Evolutionary conservation across 805 yeast genomes (phyloP).

Genomic region (Ogataea pignaliae): DNA sequence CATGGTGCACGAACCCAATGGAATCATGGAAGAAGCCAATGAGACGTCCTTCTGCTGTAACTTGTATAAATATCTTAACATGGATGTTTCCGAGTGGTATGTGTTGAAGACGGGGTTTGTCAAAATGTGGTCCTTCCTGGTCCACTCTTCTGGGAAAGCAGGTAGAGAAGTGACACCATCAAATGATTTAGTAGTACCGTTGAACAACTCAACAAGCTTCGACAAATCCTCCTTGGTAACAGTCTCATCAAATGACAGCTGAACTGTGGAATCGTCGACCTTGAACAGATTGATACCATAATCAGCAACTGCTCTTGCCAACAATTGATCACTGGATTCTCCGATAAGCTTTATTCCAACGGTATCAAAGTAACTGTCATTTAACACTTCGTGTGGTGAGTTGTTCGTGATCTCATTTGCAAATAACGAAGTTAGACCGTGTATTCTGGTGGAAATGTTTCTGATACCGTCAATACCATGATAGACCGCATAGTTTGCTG

Average conservation of each 20-base stretch:
- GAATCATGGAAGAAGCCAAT: constrained; percentile 93
- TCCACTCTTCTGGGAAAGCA: constrained; percentile 41
- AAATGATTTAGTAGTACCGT: constrained; percentile 29
- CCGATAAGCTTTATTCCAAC: constrained; percentile 58
- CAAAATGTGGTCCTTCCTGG: constrained; percentile 58
- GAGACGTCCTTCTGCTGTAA: constrained; percentile 88
- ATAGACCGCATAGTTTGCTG: constrained; percentile 93
- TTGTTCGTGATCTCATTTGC: constrained; percentile 49
- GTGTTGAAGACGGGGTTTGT: constrained; percentile 75
- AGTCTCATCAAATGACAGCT: constrained; percentile 90
- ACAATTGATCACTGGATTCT: constrained; percentile 49
- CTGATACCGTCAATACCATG: constrained; percentile 89
- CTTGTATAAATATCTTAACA: constrained; percentile 83
- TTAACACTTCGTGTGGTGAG: constrained; percentile 46
- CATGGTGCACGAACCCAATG: constrained; percentile 98
- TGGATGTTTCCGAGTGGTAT: constrained; percentile 91
- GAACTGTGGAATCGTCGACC: constrained; percentile 55
- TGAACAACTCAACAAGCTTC: constrained; percentile 57
- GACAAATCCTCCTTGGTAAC: constrained; percentile 58
- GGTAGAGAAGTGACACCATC: constrained; percentile 36
- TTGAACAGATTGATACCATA: constrained; percentile 75
- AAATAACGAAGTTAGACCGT: constrained; percentile 67
- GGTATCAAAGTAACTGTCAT: constrained; percentile 80
- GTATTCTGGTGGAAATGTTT: constrained; percentile 71
- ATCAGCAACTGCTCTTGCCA: constrained; percentile 51